Conservation (phyloP, 495 filamentous ascomycete species). For the Xylaria scruposa region DNA sequence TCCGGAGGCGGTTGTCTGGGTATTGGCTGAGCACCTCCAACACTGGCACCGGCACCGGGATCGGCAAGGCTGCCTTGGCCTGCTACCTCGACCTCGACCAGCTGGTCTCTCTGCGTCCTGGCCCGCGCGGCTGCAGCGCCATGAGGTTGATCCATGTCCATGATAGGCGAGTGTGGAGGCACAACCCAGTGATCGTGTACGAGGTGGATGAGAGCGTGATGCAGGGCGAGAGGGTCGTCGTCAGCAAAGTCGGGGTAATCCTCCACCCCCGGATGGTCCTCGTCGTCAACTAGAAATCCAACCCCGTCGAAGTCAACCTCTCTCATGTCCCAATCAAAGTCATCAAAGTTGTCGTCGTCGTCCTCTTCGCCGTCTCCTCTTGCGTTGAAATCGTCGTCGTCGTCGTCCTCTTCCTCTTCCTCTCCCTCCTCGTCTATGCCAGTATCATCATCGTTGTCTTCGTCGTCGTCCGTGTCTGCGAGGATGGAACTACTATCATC, state of each 20-base stretch:
- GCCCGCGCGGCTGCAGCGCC: background rate
- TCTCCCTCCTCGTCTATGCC: slow-evolving; percentile 3
- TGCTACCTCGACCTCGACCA: slow-evolving; percentile 38
- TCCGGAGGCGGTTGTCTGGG: slow-evolving; percentile 29
- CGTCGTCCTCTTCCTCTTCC: background rate
- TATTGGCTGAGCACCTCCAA: slow-evolving; percentile 12
- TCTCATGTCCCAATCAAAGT: slow-evolving; percentile 17
- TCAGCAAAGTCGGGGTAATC: slow-evolving; percentile 7
- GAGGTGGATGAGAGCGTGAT: slow-evolving; percentile 16
- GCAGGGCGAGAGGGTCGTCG: slow-evolving; percentile 18
- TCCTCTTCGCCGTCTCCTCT: background rate
- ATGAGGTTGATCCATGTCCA: slow-evolving; percentile 19
- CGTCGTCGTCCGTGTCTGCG: background rate
- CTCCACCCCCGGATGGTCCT: slow-evolving; percentile 1
- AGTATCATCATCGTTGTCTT: slow-evolving; percentile 6
- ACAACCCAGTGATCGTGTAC: slow-evolving; percentile 16
- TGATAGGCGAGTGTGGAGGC: background rate
- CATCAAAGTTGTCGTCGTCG: slow-evolving; percentile 9
- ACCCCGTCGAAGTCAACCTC: slow-evolving; percentile 15
- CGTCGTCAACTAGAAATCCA: slow-evolving; percentile 1
- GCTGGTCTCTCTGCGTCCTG: slow-evolving; percentile 30
- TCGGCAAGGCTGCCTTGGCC: slow-evolving; percentile 3
- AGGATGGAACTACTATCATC: background rate
- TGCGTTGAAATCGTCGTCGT: background rate
- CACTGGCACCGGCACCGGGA: background rate